A percentile compares a stretch with the other conserved stretches of the same genome.
These are phyloP conservation scores for Graphilbum sp. DNA, from an alignment of 2,329 filamentous ascomycete species.

Conservation along the genomic window DNA sequence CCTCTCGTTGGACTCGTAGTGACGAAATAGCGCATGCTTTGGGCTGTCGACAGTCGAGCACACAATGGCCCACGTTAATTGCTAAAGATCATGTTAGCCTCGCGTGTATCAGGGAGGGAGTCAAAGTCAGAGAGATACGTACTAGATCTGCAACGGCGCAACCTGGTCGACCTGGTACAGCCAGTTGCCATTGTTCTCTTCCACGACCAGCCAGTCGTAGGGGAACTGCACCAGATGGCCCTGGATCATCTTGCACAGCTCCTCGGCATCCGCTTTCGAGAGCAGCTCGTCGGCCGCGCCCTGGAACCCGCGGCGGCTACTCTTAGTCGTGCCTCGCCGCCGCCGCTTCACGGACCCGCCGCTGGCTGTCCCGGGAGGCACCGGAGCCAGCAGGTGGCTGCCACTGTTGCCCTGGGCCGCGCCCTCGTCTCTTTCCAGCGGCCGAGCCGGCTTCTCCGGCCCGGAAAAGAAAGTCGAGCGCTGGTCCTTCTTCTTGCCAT, in stretches of 20 bases:
- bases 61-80: too few relatives aligned
- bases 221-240: slow-evolving; percentile 84
- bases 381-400: too few relatives aligned
- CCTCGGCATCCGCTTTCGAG: slow-evolving; percentile 59
- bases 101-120: neutral
- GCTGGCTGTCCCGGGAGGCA: slow-evolving; percentile 11
- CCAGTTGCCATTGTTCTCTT: slow-evolving; percentile 91
- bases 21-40: too few relatives aligned
- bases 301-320: slow-evolving; percentile 46
- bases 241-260: slow-evolving; percentile 65
- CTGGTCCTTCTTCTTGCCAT: slow-evolving; percentile 14
- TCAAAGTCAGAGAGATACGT: slow-evolving; percentile 24
- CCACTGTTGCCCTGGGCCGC: neutral
- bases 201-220: slow-evolving; percentile 85
- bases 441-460: slow-evolving; percentile 26
- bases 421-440: neutral
- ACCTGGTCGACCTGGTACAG: slow-evolving; percentile 92
- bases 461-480: slow-evolving; percentile 42
- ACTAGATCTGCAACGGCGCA: slow-evolving; percentile 95
- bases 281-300: slow-evolving; percentile 60
- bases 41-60: too few relatives aligned
- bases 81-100: neutral
- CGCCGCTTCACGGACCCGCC: slow-evolving; percentile 40
- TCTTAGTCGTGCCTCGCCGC: slow-evolving; percentile 53
- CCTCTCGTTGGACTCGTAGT: too few relatives aligned